These are phyloP conservation scores for Talaromyces sp. DNA, from an alignment of 2,329 filamentous ascomycete genomes.

Conservation along the genomic window DNA sequence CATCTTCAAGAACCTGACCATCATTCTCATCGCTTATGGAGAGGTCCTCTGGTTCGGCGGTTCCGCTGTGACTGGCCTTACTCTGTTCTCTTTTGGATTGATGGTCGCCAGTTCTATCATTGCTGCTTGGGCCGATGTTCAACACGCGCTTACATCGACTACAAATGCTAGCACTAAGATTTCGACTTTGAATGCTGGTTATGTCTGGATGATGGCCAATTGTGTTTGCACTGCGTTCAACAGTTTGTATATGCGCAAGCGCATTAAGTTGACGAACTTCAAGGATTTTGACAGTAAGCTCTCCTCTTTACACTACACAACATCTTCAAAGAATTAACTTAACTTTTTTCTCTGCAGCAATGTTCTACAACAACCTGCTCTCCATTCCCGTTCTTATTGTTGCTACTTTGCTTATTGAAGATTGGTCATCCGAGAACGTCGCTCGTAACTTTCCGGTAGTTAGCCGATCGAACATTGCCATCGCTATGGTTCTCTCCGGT, in stretches of 20 bases:
- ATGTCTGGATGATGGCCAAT: slow-evolving; percentile 97
- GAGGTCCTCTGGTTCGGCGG: slow-evolving; percentile 98
- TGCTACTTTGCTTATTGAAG: slow-evolving; percentile 76
- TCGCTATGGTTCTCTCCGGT: slow-evolving; percentile 91
- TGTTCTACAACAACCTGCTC: slow-evolving; percentile 99
- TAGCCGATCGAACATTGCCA: slow-evolving; percentile 69
- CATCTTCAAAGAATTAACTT: slow-evolving; percentile 41
- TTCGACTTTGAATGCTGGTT: slow-evolving; percentile 87
- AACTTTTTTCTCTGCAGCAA: slow-evolving; percentile 62
- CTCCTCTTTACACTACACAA: slow-evolving; percentile 81
- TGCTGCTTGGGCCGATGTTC: slow-evolving; percentile 95
- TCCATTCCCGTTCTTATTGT: slow-evolving; percentile 87
- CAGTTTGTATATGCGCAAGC: slow-evolving; percentile 89
- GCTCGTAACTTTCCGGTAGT: slow-evolving; percentile 81
- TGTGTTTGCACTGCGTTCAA: slow-evolving; percentile 92
- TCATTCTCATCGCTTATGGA: slow-evolving; percentile 96
- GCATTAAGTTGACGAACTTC: slow-evolving; percentile 99
- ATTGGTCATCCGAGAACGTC: slow-evolving; percentile 86
- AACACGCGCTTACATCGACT: slow-evolving; percentile 68
- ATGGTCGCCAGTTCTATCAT: slow-evolving; percentile 95
- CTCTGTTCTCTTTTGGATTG: slow-evolving; percentile 87
- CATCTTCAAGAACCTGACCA: slow-evolving; percentile 99
- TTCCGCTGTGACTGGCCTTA: slow-evolving; percentile 70
- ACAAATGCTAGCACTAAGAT: slow-evolving; percentile 67
- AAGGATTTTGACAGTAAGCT: slow-evolving; percentile 97